These are phyloP conservation scores for Trichoderma guizhouense DNA, from an alignment of 2,329 filamentous ascomycete species.

Conservation along the genomic window DNA sequence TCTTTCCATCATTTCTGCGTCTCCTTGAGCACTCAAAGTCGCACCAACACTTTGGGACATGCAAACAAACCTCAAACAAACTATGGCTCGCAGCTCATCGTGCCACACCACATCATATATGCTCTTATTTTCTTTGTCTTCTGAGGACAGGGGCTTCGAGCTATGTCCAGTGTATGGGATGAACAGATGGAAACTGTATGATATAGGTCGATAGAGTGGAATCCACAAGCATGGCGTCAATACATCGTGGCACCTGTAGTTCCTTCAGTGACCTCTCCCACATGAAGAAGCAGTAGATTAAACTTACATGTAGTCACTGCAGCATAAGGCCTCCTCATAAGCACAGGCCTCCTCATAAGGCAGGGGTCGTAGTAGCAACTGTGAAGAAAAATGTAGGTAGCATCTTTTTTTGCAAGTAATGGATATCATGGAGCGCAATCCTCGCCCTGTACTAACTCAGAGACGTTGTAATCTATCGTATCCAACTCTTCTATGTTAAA, in stretches of 20 bases:
- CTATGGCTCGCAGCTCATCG: too few relatives aligned
- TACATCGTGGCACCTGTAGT: background rate
- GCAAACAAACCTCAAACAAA: too few relatives aligned
- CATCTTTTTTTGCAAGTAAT: background rate
- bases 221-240: background rate
- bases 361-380: background rate
- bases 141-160: too few relatives aligned
- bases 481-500: background rate
- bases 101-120: too few relatives aligned
- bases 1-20: too few relatives aligned
- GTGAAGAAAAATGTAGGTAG: background rate
- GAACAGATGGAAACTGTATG: background rate
- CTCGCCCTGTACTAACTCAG: background rate
- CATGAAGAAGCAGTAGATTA: background rate
- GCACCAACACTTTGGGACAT: too few relatives aligned
- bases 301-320: background rate
- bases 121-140: too few relatives aligned
- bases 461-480: background rate
- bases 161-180: background rate
- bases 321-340: background rate
- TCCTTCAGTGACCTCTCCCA: background rate
- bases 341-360: background rate
- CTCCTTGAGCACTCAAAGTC: too few relatives aligned
- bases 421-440: background rate
- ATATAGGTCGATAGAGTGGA: background rate